phyloP scores from a whole-genome alignment of 2,329 filamentous ascomycete species.

The Rhexocercosporidium sp. region DNA sequence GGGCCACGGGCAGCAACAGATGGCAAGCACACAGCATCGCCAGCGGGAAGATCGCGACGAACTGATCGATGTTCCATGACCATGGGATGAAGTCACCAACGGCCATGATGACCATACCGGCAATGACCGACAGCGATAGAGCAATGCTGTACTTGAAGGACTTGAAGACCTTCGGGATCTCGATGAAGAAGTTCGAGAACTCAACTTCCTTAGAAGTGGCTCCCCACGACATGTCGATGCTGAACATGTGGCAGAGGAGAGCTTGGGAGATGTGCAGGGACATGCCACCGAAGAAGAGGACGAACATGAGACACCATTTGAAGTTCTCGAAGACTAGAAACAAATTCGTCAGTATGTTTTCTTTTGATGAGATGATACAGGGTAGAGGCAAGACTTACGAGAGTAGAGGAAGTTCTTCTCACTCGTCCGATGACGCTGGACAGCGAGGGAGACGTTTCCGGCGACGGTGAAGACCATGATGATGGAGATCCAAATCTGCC shows the following conservation, averaged over 20 bases:
- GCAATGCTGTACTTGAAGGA: constrained; percentile 63
- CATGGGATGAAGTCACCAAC: constrained; percentile 67
- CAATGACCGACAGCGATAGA: constrained; percentile 56
- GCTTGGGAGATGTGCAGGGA: constrained; percentile 82
- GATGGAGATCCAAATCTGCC: constrained; percentile 81
- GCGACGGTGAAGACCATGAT: constrained; percentile 78
- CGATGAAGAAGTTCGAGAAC: constrained; percentile 82
- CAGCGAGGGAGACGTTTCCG: constrained; percentile 72
- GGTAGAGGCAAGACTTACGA: constrained; percentile 9
- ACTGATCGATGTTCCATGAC: constrained; percentile 70
- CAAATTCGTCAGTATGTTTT: not conserved
- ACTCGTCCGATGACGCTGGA: constrained; percentile 74
- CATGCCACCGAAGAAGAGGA: constrained; percentile 82
- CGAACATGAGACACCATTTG: constrained; percentile 75
- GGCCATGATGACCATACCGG: constrained; percentile 63
- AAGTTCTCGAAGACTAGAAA: constrained; percentile 62
- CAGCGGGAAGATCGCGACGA: constrained; percentile 78
- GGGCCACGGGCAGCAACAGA: constrained; percentile 70
- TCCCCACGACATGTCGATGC: constrained; percentile 85
- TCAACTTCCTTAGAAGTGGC: constrained; percentile 83
- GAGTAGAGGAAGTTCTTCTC: constrained; percentile 64
- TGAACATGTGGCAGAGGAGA: constrained; percentile 80
- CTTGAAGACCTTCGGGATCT: constrained; percentile 77
- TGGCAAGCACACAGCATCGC: constrained; percentile 70
- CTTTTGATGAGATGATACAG: no score